Percentiles rank a stretch among this genome's conserved stretches.
phyloP scores from a whole-genome alignment of 2,329 filamentous ascomycete species.

The Triangularia verruculosa region DNA sequence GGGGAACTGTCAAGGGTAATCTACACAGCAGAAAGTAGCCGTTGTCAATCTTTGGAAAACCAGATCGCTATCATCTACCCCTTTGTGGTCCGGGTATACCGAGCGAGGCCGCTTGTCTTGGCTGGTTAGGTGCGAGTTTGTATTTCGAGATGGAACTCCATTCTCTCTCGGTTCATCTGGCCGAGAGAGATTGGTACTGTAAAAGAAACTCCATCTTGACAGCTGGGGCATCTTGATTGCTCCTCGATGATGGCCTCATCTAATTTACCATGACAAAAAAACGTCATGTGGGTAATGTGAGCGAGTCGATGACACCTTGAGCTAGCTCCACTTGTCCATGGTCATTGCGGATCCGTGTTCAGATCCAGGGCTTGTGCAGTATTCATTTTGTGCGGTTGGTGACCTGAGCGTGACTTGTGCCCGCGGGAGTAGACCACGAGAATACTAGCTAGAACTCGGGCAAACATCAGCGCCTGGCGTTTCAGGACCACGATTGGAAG shows the following conservation, averaged over 20 bases:
- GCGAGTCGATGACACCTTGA: no score
- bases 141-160: background rate
- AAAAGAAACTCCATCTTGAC: background rate
- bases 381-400: background rate
- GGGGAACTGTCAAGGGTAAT: background rate
- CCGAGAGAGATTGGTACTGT: no score
- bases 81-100: background rate
- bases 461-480: background rate
- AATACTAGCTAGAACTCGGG: background rate
- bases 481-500: background rate
- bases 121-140: background rate
- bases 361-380: no score
- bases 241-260: no score
- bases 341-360: background rate
- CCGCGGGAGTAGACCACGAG: background rate
- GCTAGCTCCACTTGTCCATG: background rate
- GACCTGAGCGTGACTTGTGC: background rate
- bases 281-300: no score
- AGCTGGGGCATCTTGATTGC: background rate
- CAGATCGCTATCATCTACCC: no score
- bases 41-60: background rate
- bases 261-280: no score
- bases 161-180: no score
- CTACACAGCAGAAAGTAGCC: background rate
- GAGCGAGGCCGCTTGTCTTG: background rate